phyloP scores from a whole-genome alignment of 106 monocot genomes.

The Acanthochlamys bracteata region DNA sequence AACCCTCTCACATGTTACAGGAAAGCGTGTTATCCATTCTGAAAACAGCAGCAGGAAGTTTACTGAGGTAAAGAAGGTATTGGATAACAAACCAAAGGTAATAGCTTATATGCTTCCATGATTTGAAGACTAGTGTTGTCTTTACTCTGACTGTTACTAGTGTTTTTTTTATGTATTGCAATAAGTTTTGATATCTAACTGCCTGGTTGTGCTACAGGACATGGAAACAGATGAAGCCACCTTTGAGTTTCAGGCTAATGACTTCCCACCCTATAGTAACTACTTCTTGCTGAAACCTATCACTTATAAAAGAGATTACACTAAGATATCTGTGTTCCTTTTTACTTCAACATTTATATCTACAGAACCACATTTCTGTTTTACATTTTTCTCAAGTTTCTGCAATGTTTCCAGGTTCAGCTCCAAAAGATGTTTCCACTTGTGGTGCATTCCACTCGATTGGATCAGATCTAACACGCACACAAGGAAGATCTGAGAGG shows the following conservation, averaged over 20 bases:
- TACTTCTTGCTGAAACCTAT: neutral
- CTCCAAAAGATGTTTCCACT: constrained; percentile 55
- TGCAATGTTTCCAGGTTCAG: constrained; percentile 14
- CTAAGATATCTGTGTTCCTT: neutral
- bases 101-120: neutral
- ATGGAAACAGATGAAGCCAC: constrained; percentile 18
- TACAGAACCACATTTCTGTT: neutral
- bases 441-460: constrained; percentile 78
- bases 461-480: constrained; percentile 88
- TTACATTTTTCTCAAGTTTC: neutral
- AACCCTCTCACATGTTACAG: constrained; percentile 22
- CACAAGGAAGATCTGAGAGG: constrained; percentile 37
- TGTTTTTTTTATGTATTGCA: neutral
- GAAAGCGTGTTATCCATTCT: constrained; percentile 77
- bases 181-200: no score
- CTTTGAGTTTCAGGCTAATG: constrained; percentile 39
- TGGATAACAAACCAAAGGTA: constrained; percentile 52
- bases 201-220: constrained; percentile 18
- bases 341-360: neutral
- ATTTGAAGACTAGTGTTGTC: no score
- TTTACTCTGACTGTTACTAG: neutral
- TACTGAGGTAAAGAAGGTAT: constrained; percentile 45
- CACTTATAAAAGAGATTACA: neutral
- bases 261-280: constrained; percentile 27
- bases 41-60: constrained; percentile 63